phyloP scores from a whole-genome alignment of 2,329 filamentous ascomycete genomes.

The Lecanicillium sp. region DNA sequence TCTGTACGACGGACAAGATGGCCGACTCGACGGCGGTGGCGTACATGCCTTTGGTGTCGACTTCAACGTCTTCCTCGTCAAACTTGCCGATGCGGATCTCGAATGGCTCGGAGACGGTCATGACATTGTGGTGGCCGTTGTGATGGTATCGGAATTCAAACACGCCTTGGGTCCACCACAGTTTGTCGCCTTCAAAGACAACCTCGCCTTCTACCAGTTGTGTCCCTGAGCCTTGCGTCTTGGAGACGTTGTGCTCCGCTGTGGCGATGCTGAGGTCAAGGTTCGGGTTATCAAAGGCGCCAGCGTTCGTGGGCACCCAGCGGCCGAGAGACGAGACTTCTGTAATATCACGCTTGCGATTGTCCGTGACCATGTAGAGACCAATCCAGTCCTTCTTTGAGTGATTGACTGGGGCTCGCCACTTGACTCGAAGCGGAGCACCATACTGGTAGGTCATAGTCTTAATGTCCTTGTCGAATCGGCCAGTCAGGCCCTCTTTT shows the following conservation, averaged over 20 bases:
- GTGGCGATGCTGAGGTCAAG: slow-evolving; percentile 71
- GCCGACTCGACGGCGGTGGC: slow-evolving; percentile 66
- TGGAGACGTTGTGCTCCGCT: slow-evolving; percentile 53
- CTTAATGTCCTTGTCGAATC: slow-evolving; percentile 62
- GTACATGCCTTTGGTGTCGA: slow-evolving; percentile 52
- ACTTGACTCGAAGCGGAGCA: slow-evolving; percentile 79
- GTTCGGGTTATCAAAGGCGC: slow-evolving; percentile 66
- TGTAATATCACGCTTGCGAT: slow-evolving; percentile 75
- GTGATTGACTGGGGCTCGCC: slow-evolving; percentile 83
- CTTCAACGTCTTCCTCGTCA: slow-evolving; percentile 62
- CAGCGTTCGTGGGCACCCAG: slow-evolving; percentile 76
- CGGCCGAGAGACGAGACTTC: slow-evolving; percentile 79
- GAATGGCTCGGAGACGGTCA: slow-evolving; percentile 90
- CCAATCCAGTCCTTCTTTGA: slow-evolving; percentile 92
- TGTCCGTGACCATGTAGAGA: slow-evolving; percentile 93
- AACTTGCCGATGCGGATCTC: slow-evolving; percentile 80
- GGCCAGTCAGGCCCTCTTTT: slow-evolving; percentile 64
- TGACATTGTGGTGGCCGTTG: slow-evolving; percentile 82
- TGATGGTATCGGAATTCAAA: slow-evolving; percentile 98
- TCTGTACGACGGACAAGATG: slow-evolving; percentile 75
- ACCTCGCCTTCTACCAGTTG: slow-evolving; percentile 73
- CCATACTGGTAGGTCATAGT: slow-evolving; percentile 83
- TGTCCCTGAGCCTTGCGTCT: slow-evolving; percentile 42
- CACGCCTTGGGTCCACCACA: slow-evolving; percentile 94
- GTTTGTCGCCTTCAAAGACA: slow-evolving; percentile 81